A percentile compares a stretch with the other conserved stretches of the same genome.
phyloP scores from a whole-genome alignment of 2,329 filamentous ascomycete genomes.

The Scytalidium lignicola region DNA sequence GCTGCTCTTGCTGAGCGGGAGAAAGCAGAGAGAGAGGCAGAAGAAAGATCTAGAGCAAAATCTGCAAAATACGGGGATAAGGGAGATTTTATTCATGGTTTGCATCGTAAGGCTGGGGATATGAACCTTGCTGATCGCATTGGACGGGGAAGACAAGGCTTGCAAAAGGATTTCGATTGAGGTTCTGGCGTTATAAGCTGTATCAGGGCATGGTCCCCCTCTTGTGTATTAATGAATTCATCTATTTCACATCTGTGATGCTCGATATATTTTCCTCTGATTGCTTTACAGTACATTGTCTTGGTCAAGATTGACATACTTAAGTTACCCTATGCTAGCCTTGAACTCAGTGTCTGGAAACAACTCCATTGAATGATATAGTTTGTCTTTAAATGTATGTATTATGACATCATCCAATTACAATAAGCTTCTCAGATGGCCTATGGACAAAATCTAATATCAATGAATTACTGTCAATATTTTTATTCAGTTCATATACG shows the following conservation, averaged over 20 bases:
- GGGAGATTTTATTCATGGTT: slow-evolving; percentile 56
- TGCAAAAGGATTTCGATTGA: slow-evolving; percentile 38
- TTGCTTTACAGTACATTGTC: too few species aligned
- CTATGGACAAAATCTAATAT: neutral
- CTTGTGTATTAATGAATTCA: neutral
- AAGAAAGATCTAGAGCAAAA: slow-evolving; percentile 57
- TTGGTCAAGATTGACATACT: too few species aligned
- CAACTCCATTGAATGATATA: neutral
- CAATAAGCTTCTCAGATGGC: neutral
- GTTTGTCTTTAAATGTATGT: neutral
- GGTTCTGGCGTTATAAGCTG: neutral
- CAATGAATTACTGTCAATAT: too few species aligned
- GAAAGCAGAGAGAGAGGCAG: slow-evolving; percentile 56
- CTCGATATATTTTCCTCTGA: too few species aligned
- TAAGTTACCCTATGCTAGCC: too few species aligned
- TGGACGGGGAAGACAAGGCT: slow-evolving; percentile 41
- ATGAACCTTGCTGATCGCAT: slow-evolving; percentile 48
- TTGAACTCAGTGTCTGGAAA: too few species aligned
- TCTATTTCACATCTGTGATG: too few species aligned
- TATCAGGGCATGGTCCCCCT: neutral
- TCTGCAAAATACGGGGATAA: slow-evolving; percentile 58
- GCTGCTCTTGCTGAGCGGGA: slow-evolving; percentile 63
- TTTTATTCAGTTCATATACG: too few species aligned
- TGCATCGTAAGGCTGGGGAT: slow-evolving; percentile 55
- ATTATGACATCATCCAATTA: neutral